Conservation (phyloP, 805 yeast species). For the Hanseniaspora valbyensis region DNA sequence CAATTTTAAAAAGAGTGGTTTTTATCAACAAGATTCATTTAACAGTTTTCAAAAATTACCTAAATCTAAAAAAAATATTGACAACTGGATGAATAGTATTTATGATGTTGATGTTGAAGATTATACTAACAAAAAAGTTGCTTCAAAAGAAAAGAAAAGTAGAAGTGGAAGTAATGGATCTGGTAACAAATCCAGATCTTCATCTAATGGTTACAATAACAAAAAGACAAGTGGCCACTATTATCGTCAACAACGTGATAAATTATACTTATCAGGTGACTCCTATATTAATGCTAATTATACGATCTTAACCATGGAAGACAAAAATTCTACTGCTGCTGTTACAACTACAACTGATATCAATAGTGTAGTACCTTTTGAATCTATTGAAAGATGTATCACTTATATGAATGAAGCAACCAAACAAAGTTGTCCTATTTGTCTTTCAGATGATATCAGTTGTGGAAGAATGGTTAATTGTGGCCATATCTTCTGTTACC, state of each 20-base stretch:
- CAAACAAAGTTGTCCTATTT: conserved; percentile 81
- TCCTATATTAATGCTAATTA: conserved; percentile 72
- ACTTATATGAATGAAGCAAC: conserved; percentile 33
- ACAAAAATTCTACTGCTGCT: conserved; percentile 32
- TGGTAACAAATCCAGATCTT: background rate
- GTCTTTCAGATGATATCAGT: conserved; percentile 68
- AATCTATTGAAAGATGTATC: conserved; percentile 27
- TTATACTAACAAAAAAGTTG: conserved; percentile 18
- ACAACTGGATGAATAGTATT: conserved; percentile 1
- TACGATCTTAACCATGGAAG: conserved; percentile 65
- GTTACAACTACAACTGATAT: conserved; percentile 46
- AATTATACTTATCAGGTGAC: conserved; percentile 47
- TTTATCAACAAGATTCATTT: background rate
- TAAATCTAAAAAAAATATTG: conserved; percentile 10
- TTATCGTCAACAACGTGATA: background rate
- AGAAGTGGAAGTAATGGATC: background rate
- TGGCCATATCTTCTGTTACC: conserved; percentile 82
- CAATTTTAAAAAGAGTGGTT: background rate
- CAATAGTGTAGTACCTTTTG: conserved; percentile 55
- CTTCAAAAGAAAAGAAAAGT: conserved; percentile 29
- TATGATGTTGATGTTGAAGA: background rate
- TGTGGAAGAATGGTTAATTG: conserved; percentile 94
- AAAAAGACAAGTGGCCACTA: background rate
- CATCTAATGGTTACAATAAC: background rate
- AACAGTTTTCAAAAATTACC: conserved; percentile 4